phyloP scores from a whole-genome alignment of 2,329 filamentous ascomycete species.

The Ophiostoma himal-ulmi region DNA sequence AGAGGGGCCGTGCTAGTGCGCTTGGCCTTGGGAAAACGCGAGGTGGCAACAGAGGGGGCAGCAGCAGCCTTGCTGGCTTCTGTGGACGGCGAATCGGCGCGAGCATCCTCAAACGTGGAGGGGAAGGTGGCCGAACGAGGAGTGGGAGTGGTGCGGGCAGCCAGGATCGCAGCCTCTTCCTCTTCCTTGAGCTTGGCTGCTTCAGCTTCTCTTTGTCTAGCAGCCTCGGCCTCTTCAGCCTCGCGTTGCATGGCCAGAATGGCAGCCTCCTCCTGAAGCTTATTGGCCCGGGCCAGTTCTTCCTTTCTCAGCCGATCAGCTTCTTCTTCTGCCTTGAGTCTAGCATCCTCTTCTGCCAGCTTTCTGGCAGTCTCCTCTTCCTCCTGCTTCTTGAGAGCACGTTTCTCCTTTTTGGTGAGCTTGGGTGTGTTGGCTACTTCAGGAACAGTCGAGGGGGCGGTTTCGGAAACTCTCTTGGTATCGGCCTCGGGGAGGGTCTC shows the following conservation, averaged over 20 bases:
- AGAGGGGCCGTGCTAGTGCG: constrained; percentile 19
- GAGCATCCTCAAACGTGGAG: not conserved
- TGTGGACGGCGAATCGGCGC: not conserved
- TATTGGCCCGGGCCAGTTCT: not conserved
- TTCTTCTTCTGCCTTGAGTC: not conserved
- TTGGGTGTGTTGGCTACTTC: not conserved
- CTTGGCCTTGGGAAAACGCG: constrained; percentile 30
- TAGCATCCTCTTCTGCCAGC: not conserved
- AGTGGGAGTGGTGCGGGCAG: not conserved
- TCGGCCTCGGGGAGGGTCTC: not conserved
- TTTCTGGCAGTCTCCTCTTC: not conserved
- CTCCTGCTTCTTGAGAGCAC: not conserved
- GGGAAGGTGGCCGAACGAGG: constrained; percentile 1
- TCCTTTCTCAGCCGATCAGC: not conserved
- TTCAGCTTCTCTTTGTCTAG: not conserved
- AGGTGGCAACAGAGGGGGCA: constrained; percentile 9
- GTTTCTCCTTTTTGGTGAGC: constrained; percentile 12
- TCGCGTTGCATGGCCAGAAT: not conserved
- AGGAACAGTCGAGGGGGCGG: not conserved
- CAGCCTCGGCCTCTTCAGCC: not conserved
- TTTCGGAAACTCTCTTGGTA: not conserved
- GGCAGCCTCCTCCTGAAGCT: not conserved
- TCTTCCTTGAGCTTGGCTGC: not conserved
- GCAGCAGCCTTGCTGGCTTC: not conserved
- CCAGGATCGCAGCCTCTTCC: constrained; percentile 1